Evolutionary conservation across 352 stramenopile species (phyloP), one percentile per base, ranked within the genome.

Genomic region (Blastocystis hominis): DNA sequence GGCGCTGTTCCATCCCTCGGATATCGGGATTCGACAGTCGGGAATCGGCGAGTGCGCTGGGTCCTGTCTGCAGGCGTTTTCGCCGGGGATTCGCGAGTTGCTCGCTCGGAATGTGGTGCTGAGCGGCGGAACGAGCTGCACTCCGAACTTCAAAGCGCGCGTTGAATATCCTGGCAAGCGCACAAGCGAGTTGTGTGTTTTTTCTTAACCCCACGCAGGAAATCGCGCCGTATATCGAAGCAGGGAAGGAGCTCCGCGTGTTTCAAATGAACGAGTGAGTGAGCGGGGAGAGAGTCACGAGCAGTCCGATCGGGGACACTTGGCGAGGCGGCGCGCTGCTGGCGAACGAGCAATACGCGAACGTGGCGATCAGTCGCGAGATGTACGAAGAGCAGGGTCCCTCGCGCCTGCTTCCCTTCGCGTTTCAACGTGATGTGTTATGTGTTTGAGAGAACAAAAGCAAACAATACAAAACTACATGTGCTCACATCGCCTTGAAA

Each of bases 341-440:
- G n/a, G 72, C 53, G 3, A 47, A 66, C 20, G 44, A 47, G 10
- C 10, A 68, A 10, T 84, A 68, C 42, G 24, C 17, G 10, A 30
- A 66, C 20, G n/a, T 42, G 24, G 50, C 68, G 9, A 34, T 84
- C 20, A 84, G 44, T 3, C 30, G 54, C 17, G 50, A 59, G 42
- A 68, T 84, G 56, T 84, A 84, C 56, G 72, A 84, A 64, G 72
- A 84, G 55, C 66, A 84, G 9, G 72, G 72, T 9, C 13, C 72
- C 34, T 47, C 10, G 7, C 72, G 72, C 10, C 38, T 84, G 2
- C 55, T 84, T 17, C 4, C 9, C 30, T 54, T 15, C 46, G 72
- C 72, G 10, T 84, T 84, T 64, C 50, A 44, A 46, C n/a, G 30
- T 4, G 3, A 84, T 20, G 24, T 30, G 24, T 84, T 2, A 17